phyloP scores from a whole-genome alignment of 2,329 filamentous ascomycete species.

The Sclerotinia spermophila region DNA sequence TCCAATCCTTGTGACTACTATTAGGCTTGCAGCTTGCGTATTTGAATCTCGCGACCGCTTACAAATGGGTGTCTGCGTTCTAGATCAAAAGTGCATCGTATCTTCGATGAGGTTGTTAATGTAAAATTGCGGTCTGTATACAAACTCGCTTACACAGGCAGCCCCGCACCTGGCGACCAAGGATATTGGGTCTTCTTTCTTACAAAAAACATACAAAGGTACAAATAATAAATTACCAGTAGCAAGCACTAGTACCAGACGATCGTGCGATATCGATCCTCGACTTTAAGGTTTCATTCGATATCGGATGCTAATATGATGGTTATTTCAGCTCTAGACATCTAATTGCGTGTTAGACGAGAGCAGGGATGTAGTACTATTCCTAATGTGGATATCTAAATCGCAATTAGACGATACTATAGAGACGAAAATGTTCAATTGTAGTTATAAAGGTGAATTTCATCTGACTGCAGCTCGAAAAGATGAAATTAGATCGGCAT shows the following conservation, averaged over 20 bases:
- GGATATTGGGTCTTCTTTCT: neutral
- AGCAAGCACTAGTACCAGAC: neutral
- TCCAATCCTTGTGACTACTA: neutral
- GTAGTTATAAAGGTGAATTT: neutral
- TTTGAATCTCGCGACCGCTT: rapidly evolving
- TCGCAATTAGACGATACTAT: neutral
- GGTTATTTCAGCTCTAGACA: neutral
- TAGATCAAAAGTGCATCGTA: neutral
- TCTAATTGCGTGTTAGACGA: neutral
- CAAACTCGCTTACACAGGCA: neutral
- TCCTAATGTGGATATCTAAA: no score
- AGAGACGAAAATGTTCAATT: neutral
- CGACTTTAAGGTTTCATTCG: neutral
- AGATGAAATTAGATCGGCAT: neutral
- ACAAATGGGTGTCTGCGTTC: neutral
- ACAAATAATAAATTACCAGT: neutral
- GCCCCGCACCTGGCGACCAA: neutral
- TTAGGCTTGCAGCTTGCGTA: neutral
- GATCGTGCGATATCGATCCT: neutral
- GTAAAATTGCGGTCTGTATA: neutral
- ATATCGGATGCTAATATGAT: neutral
- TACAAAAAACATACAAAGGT: neutral
- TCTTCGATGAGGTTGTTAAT: neutral
- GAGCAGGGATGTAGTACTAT: rapidly evolving
- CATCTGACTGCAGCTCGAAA: neutral